Evolutionary conservation across 345 rosid species (phyloP).

Genomic region (Hibiscus mutabilis): DNA sequence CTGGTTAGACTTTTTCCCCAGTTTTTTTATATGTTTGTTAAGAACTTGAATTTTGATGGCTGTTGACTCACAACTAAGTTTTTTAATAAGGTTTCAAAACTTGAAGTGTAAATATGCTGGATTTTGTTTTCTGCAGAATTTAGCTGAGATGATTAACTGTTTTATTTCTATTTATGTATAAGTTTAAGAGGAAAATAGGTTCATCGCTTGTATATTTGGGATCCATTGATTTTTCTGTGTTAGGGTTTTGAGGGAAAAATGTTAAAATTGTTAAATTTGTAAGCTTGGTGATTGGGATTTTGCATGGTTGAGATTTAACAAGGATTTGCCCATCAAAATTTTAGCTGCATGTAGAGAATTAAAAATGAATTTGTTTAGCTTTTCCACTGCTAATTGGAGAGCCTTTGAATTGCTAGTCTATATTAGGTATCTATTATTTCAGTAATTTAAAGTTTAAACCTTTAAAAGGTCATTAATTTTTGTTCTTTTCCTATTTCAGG

Average conservation of each 20-base stretch:
- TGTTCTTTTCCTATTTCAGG: constrained; percentile 27
- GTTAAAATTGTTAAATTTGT: neutral
- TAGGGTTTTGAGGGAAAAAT: neutral
- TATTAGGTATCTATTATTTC: neutral
- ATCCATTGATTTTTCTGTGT: neutral
- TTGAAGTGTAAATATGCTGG: neutral
- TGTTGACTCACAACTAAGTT: neutral
- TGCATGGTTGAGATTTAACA: neutral
- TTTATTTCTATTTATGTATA: neutral
- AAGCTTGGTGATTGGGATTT: neutral
- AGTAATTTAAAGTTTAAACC: neutral
- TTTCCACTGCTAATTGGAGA: neutral
- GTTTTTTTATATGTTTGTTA: neutral
- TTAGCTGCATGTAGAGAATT: no score
- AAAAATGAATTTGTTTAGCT: neutral
- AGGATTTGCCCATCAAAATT: neutral
- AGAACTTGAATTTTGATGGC: neutral
- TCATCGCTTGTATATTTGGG: neutral
- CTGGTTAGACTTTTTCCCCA: constrained; percentile 29
- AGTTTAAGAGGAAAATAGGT: neutral
- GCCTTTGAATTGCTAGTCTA: neutral
- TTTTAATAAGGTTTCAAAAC: neutral
- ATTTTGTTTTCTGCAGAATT: neutral
- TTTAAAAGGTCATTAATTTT: neutral
- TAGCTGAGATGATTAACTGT: neutral